phyloP scores from a whole-genome alignment of 495 filamentous ascomycete species.

The Aspergillus taichungensis region DNA sequence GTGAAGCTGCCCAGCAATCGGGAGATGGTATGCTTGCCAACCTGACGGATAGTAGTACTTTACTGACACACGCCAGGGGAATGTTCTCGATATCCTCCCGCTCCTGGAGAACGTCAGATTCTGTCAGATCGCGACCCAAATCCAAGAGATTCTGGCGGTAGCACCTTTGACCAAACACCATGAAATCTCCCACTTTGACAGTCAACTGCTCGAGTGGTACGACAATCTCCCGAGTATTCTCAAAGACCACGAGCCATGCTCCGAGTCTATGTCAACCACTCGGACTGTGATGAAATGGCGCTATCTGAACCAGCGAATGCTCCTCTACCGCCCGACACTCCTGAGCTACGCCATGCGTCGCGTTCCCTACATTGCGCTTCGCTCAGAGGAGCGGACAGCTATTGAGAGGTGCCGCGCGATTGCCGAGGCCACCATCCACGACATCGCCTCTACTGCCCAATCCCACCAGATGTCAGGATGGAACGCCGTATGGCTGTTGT shows the following conservation, averaged over 20 bases:
- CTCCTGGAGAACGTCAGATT: slow-evolving; percentile 72
- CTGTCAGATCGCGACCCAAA: slow-evolving; percentile 67
- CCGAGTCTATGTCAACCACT: slow-evolving; percentile 59
- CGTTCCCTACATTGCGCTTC: slow-evolving; percentile 45
- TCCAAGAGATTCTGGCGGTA: slow-evolving; percentile 68
- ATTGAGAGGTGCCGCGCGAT: slow-evolving; percentile 61
- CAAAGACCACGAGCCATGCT: slow-evolving; percentile 58
- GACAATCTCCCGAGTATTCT: slow-evolving; percentile 62
- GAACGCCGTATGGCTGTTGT: slow-evolving; percentile 78
- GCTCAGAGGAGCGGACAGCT: slow-evolving; percentile 58
- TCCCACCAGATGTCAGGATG: slow-evolving; percentile 70
- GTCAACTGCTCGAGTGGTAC: slow-evolving; percentile 63
- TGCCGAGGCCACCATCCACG: slow-evolving; percentile 60
- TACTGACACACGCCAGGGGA: slow-evolving; percentile 34
- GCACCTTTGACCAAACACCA: slow-evolving; percentile 55
- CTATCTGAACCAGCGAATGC: slow-evolving; percentile 69
- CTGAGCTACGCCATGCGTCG: slow-evolving; percentile 63
- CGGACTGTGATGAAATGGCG: slow-evolving; percentile 76
- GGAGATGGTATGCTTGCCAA: slow-evolving; percentile 34
- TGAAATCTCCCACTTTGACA: slow-evolving; percentile 56
- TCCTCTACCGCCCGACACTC: slow-evolving; percentile 67
- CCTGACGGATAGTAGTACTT: slow-evolving; percentile 3
- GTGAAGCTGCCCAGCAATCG: slow-evolving; percentile 58
- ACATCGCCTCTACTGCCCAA: slow-evolving; percentile 57
- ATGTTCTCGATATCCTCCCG: slow-evolving; percentile 53